Base-by-base conservation (phyloP, 352 stramenopile species). In the Globisporangium mamillatum region DNA sequence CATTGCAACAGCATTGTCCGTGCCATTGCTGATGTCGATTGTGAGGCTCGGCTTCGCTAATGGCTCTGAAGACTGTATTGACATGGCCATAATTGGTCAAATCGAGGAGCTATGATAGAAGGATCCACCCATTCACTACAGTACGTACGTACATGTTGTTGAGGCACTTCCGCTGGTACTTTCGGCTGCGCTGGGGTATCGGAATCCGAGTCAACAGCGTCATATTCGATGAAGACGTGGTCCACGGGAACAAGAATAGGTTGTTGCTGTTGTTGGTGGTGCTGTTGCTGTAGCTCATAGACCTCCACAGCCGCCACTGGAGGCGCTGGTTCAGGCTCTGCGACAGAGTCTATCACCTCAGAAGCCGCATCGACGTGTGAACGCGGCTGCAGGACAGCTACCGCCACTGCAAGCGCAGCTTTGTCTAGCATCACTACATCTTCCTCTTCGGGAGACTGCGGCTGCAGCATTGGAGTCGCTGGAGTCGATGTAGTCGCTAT, bases 251-350 rank as follows among this genome's bases (percentile, higher is more conserved):
- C 29, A 14, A 32, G 7, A 9, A 16, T 46, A 12, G 14, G 20
- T 7, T 54, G 46, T 6, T 36, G 54, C 10, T 48, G 29, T 6
- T 27, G 55, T 20, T 44, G 55, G 1, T 46, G 29, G 9, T 60
- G 54, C 1, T 22, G 29, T 12, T 27, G 55, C 1, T 60, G 55
- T 5, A 22, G 29, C 32, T 61, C 55, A 22, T 38, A 34, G 29
- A 61, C 10, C 20, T 61, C 55, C 22, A 61, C 14, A 22, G 29
- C 16, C 20, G 25, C 59, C 7, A 59, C 10, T 1, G 46, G 27
- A 1, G 60, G 60, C 29, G 60, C 57, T 24, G 63, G 54, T 54
- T 68, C 63, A 2, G 63, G 63, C 22, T 68, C 63, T 22, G 56
- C 55, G 18, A 61, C 55, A 25, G 27, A 18, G 20, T 61, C 55